Evolutionary conservation across 495 filamentous ascomycete genomes (phyloP), one percentile per base, ranked within the genome.

Genomic region (Cercophora scortea): DNA sequence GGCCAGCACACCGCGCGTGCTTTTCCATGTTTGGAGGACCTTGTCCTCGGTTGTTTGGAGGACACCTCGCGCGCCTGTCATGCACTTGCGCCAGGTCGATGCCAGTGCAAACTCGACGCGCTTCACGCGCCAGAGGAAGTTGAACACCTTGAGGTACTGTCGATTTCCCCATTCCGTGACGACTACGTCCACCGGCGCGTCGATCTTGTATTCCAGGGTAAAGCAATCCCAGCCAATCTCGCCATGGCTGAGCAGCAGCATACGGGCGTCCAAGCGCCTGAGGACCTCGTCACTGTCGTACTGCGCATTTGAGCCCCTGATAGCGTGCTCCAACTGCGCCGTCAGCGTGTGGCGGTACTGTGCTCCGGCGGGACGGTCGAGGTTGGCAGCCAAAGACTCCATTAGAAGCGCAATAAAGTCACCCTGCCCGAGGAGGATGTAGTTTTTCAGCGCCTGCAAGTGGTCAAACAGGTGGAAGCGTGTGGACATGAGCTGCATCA

Each of bases 201-300:
- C 93, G 52, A 97, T 90, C 68, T 95, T 96, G 72, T 99, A 99
- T 65, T 99, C 94, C 32, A 99, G 79, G 1, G 94, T 99, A 70
- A 99, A 99, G 68, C 93, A 95, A 66, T 99, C 94, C 94, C 94
- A 99, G 53, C 94, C 94, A 46, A 95, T 96, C 60, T 99, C 93
- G 50, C 94, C 94, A 64, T 95, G 90, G 47, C 85, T 89, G 45
- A 96, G 80, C 66, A 96, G 90, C 38, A 96, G 79, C 89, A 97
- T 95, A 44, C 94, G 88, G 12, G 93, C 90, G 70, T 99, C 94
- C 8, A 99, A 80, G 15, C 94, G 83, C 34, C 88, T 84, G 36
- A 97, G 78, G 33, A 97, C 90, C 62, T 99, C 94, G n/a, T 86
- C 82, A 8, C 84, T 82, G 69, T 99, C 94, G 63, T 88, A 94